Conservation (phyloP, 2,329 filamentous ascomycete species). For the Hymenoscyphus infarciens region DNA sequence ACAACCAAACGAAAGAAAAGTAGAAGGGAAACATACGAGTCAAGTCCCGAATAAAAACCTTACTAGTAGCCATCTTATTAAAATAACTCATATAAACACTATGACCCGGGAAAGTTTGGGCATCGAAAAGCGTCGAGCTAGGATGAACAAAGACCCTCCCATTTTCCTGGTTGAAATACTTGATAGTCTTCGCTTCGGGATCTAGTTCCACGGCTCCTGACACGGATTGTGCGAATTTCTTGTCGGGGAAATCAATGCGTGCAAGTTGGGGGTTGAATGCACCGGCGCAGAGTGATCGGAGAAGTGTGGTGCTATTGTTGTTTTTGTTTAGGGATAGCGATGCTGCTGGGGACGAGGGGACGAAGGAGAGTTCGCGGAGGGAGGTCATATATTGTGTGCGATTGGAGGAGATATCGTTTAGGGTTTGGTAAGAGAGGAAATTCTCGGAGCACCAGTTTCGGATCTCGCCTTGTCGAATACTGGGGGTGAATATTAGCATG, state of each 20-base stretch:
- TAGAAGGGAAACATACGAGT: constrained; percentile 61
- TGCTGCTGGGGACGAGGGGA: constrained; percentile 42
- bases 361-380: constrained; percentile 80
- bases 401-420: constrained; percentile 85
- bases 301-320: constrained; percentile 39
- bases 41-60: constrained; percentile 86
- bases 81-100: constrained; percentile 86
- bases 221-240: constrained; percentile 86
- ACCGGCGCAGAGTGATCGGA: constrained; percentile 42
- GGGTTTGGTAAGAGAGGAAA: constrained; percentile 77
- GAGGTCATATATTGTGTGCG: constrained; percentile 81
- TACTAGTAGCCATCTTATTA: constrained; percentile 84
- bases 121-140: constrained; percentile 78
- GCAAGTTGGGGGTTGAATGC: constrained; percentile 74
- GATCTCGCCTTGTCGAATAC: constrained; percentile 56
- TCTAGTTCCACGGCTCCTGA: constrained; percentile 90
- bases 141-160: constrained; percentile 92
- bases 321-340: constrained; percentile 43
- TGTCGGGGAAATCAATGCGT: constrained; percentile 88
- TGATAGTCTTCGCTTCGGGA: constrained; percentile 86
- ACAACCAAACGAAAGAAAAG: background rate
- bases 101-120: constrained; percentile 70
- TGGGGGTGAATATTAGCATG: constrained; percentile 21
- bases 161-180: constrained; percentile 84
- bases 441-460: constrained; percentile 79